Percentiles rank a stretch among this genome's conserved stretches.
Evolutionary conservation across 106 monocot species (phyloP).

Genomic region (Dioscorea zingiberensis): DNA sequence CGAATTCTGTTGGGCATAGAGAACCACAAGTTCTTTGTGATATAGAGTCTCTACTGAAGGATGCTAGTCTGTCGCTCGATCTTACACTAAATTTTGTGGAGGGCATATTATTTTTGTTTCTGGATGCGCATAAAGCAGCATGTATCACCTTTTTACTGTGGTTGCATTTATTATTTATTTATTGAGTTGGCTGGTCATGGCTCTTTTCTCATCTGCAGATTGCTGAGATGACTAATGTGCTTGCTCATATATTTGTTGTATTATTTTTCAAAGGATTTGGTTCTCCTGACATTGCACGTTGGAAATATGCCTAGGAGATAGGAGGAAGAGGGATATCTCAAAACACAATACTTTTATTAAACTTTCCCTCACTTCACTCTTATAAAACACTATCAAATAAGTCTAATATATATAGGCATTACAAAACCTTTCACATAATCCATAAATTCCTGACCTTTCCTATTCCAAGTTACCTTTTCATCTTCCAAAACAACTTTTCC

Average conservation of each 20-base stretch:
- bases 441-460: too few relatives aligned
- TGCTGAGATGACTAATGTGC: slow-evolving; percentile 54
- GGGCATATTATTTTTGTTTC: slow-evolving; percentile 52
- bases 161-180: neutral
- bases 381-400: too few relatives aligned
- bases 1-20: slow-evolving; percentile 15
- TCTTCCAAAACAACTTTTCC: too few relatives aligned
- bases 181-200: neutral
- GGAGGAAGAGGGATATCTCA: too few relatives aligned
- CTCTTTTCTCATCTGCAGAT: slow-evolving; percentile 37
- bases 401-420: too few relatives aligned
- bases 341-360: too few relatives aligned
- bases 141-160: neutral
- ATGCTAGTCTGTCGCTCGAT: slow-evolving; percentile 30
- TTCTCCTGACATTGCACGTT: too few relatives aligned
- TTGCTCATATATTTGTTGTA: slow-evolving; percentile 50
- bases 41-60: slow-evolving; percentile 29
- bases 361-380: too few relatives aligned
- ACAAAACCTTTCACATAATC: too few relatives aligned
- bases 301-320: too few relatives aligned
- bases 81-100: slow-evolving; percentile 38
- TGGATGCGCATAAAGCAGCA: slow-evolving; percentile 71
- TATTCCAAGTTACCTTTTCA: too few relatives aligned
- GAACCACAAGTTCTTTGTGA: slow-evolving; percentile 31
- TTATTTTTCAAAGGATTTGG: slow-evolving; percentile 85